Base-by-base conservation (phyloP, 2,329 filamentous ascomycete species). In the Aphanocladium album region DNA sequence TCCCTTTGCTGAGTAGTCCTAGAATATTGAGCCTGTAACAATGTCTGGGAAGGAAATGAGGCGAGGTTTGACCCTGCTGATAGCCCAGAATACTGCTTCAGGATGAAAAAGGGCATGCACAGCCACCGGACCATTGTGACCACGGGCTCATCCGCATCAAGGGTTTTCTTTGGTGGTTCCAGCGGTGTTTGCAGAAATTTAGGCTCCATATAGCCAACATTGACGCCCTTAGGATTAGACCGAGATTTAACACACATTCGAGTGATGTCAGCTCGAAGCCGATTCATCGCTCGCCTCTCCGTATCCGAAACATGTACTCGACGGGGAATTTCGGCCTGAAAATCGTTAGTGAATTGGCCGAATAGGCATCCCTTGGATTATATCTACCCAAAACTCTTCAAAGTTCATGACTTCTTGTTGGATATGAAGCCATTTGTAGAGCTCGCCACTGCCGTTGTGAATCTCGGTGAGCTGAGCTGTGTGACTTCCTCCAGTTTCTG, bases 41-140 rank as follows among this genome's bases (percentile, higher is more conserved):
- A 64, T 1, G 78, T 80, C 54, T 74, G 72, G 1, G 73, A 67
- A 1, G 79, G 79, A 54, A 79, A 80, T 1, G 71, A 67, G 5
- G 69, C 68, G 7, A 69, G 50, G 27, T 67, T 70, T 1, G 70
- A 69, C 1, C 69, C 69, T 6, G 68, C 68, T 2, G 70, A 66
- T 2, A 77, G 64, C 2, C 76, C 77, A 0, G 74, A 74, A 60
- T 79, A 80, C 25, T 72, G 71, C 55, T 79, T 73, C 0, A 81
- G 70, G 2, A 72, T 73, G 63, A 82, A 80, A 62, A 80, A 81
- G 0, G 80, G 80, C 16, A 81, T 67, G 33, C 76, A 79, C 2
- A 80, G 64, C 78, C 78, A 81, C 21, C 71, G 72, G 0, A 71
- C 70, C 1, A 57, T 57, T 1, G 21, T 14, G 14, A 51, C 64